phyloP scores from a whole-genome alignment of 768 basidiomycete genomes.

The Floccularia luteovirens region DNA sequence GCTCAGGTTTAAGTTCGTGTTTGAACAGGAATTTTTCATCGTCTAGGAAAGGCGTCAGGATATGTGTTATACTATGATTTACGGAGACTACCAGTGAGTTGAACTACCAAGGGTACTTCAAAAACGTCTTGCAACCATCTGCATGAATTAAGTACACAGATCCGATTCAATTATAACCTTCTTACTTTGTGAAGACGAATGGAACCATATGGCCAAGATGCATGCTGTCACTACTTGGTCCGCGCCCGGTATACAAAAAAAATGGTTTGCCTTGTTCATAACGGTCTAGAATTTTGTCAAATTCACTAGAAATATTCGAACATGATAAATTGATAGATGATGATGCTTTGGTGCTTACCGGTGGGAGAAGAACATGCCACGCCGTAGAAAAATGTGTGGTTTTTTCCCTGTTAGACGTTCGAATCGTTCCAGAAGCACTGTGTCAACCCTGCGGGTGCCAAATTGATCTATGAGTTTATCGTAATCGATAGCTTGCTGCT shows the following conservation, averaged over 20 bases:
- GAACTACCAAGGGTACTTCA: constrained; percentile 88
- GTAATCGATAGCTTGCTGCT: constrained; percentile 92
- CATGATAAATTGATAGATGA: neutral
- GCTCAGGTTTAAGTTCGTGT: constrained; percentile 85
- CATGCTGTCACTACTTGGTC: constrained; percentile 94
- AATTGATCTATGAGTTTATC: constrained; percentile 93
- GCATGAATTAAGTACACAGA: constrained; percentile 2
- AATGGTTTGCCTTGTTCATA: constrained; percentile 97
- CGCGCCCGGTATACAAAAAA: constrained; percentile 95
- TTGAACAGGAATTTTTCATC: constrained; percentile 99
- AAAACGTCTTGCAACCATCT: constrained; percentile 98
- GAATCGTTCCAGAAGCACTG: constrained; percentile 76
- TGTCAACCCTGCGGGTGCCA: constrained; percentile 79
- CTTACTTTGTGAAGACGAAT: constrained; percentile 94
- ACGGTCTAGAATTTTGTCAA: constrained; percentile 88
- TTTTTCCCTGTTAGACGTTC: constrained; percentile 83
- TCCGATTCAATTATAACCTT: constrained; percentile 5
- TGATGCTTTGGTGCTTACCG: constrained; percentile 43
- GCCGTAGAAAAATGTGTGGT: constrained; percentile 82
- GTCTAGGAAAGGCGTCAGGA: constrained; percentile 36
- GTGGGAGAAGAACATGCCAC: constrained; percentile 98
- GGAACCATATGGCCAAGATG: constrained; percentile 98
- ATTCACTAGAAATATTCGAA: constrained; percentile 53
- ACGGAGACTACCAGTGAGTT: constrained; percentile 76
- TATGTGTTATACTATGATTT: neutral